Conservation (phyloP, 345 rosid species). For the Acer campestre region DNA sequence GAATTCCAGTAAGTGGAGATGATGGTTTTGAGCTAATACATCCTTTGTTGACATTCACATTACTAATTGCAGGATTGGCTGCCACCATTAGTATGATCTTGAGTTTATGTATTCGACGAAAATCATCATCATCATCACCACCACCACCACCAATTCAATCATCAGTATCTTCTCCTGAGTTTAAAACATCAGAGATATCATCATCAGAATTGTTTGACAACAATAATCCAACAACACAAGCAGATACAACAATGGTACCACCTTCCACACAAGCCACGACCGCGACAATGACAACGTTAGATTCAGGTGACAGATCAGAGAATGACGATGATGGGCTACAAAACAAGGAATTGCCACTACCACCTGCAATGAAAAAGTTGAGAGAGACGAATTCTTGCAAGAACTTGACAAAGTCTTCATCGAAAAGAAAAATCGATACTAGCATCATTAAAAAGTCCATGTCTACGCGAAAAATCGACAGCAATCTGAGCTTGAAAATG, state of each 20-base stretch:
- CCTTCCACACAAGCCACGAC: neutral
- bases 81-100: conserved; percentile 38
- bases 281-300: neutral
- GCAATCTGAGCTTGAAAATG: conserved; percentile 36
- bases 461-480: conserved; percentile 20
- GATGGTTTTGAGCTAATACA: neutral
- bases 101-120: conserved; percentile 43
- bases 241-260: neutral
- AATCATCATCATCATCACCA: conserved; percentile 14
- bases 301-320: neutral
- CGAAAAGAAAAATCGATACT: conserved; percentile 6
- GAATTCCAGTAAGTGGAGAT: conserved; percentile 20
- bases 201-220: neutral
- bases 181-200: neutral
- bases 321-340: conserved; percentile 2
- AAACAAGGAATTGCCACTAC: conserved; percentile 38
- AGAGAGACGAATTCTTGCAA: conserved; percentile 34
- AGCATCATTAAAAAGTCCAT: conserved; percentile 12
- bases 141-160: conserved; percentile 1
- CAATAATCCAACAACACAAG: neutral
- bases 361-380: conserved; percentile 43
- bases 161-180: conserved; percentile 3
- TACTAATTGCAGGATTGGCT: conserved; percentile 34
- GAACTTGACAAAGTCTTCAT: conserved; percentile 19
- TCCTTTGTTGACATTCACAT: conserved; percentile 18